These are phyloP conservation scores for Saraca asoca DNA, from an alignment of 331 rosid genomes.

Conservation along the genomic window DNA sequence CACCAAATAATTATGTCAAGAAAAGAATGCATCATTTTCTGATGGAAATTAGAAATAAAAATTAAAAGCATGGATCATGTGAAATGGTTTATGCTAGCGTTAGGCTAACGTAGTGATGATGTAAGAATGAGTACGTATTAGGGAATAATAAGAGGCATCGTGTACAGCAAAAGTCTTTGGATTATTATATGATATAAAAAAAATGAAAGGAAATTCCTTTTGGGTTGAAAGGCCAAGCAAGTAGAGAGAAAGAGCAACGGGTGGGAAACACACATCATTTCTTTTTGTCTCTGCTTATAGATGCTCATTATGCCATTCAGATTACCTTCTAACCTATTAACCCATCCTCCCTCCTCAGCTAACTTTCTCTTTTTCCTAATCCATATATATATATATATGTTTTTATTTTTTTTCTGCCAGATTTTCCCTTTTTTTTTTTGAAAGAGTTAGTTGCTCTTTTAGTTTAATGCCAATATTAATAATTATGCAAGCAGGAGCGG, in stretches of 20 bases:
- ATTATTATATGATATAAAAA: conserved; percentile 11
- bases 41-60: too few relatives aligned
- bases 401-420: background rate
- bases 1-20: too few relatives aligned
- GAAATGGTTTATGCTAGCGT: conserved; percentile 46
- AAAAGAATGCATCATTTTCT: too few relatives aligned
- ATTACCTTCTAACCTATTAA: conserved; percentile 38
- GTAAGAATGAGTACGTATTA: conserved; percentile 42
- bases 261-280: conserved; percentile 90
- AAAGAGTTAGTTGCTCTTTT: too few relatives aligned
- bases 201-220: conserved; percentile 32
- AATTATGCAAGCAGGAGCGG: too few relatives aligned
- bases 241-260: conserved; percentile 40
- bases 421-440: too few relatives aligned
- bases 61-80: background rate
- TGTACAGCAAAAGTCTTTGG: conserved; percentile 16
- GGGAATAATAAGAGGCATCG: conserved; percentile 3
- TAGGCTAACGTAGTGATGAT: conserved; percentile 51
- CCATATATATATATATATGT: background rate
- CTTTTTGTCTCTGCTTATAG: conserved; percentile 73
- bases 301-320: conserved; percentile 57
- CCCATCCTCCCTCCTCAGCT: conserved; percentile 25
- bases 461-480: too few relatives aligned
- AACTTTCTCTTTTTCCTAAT: background rate
- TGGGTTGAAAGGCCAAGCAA: conserved; percentile 33